phyloP scores from a whole-genome alignment of 2,329 filamentous ascomycete species.

The Ophiostoma sp. region DNA sequence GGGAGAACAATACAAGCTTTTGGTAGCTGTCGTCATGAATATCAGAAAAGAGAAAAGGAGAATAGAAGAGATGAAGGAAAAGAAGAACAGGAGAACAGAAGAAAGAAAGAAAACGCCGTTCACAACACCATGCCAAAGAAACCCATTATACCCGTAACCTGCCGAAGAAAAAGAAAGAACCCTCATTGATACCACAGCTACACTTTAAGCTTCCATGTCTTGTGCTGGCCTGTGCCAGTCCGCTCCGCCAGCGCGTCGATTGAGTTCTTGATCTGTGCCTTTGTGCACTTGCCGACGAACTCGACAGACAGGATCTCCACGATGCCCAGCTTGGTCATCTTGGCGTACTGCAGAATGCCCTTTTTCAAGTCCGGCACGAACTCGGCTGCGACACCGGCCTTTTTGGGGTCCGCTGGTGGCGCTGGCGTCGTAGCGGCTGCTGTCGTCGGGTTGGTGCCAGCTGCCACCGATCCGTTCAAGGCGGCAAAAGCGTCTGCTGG shows the following conservation, averaged over 20 bases:
- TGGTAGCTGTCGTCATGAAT: constrained; percentile 2
- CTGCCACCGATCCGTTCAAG: constrained; percentile 12
- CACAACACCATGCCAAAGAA: constrained; percentile 1
- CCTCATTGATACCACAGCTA: background rate
- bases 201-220: constrained; percentile 54
- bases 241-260: constrained; percentile 60
- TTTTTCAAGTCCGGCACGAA: constrained; percentile 61
- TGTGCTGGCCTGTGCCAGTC: constrained; percentile 48
- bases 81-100: background rate
- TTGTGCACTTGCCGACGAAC: constrained; percentile 61
- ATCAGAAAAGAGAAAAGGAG: background rate
- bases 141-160: background rate
- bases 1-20: constrained; percentile 5
- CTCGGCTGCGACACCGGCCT: constrained; percentile 49
- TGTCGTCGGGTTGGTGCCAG: background rate
- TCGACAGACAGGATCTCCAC: constrained; percentile 69
- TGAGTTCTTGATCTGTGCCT: constrained; percentile 65
- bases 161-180: background rate
- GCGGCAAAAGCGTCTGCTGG: constrained; percentile 27
- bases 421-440: background rate
- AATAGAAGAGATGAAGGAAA: background rate
- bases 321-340: constrained; percentile 65
- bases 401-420: constrained; percentile 28
- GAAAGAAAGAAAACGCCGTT: background rate
- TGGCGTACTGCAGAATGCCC: constrained; percentile 54